Evolutionary conservation across 192 early-diverging fungal species (phyloP).

Genomic region (Kickxella alabastrina): DNA sequence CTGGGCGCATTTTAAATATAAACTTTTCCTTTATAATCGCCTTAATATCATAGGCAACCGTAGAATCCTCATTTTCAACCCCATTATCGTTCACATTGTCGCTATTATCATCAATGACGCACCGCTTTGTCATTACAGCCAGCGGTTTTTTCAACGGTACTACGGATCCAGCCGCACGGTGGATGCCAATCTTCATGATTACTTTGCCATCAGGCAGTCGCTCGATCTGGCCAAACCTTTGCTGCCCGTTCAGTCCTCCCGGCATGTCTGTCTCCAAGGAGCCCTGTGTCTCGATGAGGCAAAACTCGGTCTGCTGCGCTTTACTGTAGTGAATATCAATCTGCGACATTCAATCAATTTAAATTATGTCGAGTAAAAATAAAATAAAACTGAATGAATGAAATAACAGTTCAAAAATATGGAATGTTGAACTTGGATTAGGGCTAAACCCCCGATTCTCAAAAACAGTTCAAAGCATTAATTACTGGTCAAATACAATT

Average conservation of each 20-base stretch:
- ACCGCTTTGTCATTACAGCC: slow-evolving; percentile 29
- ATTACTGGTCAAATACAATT: too few relatives aligned
- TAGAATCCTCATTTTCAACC: background rate
- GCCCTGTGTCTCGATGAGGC: slow-evolving; percentile 43
- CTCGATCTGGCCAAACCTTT: slow-evolving; percentile 36
- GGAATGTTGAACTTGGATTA: too few relatives aligned
- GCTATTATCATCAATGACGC: background rate
- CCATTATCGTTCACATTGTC: too few relatives aligned
- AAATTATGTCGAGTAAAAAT: background rate
- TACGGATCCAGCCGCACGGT: slow-evolving; percentile 29
- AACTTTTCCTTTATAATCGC: slow-evolving; percentile 47
- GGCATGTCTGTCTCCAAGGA: slow-evolving; percentile 39
- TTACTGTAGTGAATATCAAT: slow-evolving; percentile 32
- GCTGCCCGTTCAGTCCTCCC: slow-evolving; percentile 36
- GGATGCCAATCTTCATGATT: slow-evolving; percentile 37
- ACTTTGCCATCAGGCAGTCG: slow-evolving; percentile 22
- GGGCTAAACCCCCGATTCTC: too few relatives aligned
- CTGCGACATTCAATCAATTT: slow-evolving; percentile 25
- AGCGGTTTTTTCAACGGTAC: slow-evolving; percentile 36
- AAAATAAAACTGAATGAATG: background rate
- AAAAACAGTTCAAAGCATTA: too few relatives aligned
- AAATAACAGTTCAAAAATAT: background rate
- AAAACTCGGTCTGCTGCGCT: slow-evolving; percentile 28
- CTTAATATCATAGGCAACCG: slow-evolving; percentile 16
- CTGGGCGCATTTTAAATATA: slow-evolving; percentile 43